Percentiles rank a stretch among this genome's conserved stretches.
Conservation (phyloP, 2,329 filamentous ascomycete species). For the Cytospora piceae region DNA sequence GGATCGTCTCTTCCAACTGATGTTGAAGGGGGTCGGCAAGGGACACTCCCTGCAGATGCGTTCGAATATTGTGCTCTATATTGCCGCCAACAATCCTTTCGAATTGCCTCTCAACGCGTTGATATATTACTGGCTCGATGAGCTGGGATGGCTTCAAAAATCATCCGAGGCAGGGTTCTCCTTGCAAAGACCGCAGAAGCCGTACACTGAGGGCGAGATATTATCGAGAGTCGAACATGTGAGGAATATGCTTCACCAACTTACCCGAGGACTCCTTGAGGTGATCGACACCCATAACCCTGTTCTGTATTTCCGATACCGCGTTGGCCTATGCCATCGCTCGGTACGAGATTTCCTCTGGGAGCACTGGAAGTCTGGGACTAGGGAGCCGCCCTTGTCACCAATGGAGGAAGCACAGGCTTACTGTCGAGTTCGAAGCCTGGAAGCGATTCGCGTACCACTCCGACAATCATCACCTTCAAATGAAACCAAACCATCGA, state of each 20-base stretch:
- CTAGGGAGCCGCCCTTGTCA: not conserved
- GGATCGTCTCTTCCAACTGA: constrained; percentile 8
- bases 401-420: not conserved
- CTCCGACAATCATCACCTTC: not conserved
- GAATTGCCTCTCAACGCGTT: constrained; percentile 5
- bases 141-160: not conserved
- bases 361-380: not conserved
- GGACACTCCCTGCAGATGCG: not conserved
- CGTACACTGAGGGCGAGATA: not conserved
- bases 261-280: constrained; percentile 8
- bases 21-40: constrained; percentile 5
- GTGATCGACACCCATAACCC: constrained; percentile 2
- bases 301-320: constrained; percentile 2
- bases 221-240: not conserved
- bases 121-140: constrained; percentile 1
- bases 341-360: not conserved
- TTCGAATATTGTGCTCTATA: constrained; percentile 11
- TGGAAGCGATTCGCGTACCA: constrained; percentile 1
- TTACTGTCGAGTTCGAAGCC: constrained; percentile 9
- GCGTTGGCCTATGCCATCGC: constrained; percentile 8
- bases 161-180: not conserved
- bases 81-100: constrained; percentile 10
- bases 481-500: too few relatives aligned
- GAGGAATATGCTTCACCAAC: constrained; percentile 5
- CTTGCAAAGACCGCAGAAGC: not conserved